Percentiles rank a stretch among this genome's conserved stretches.
These are phyloP conservation scores for Xerocomellus amylosporus DNA, from an alignment of 768 basidiomycete species.

Conservation along the genomic window DNA sequence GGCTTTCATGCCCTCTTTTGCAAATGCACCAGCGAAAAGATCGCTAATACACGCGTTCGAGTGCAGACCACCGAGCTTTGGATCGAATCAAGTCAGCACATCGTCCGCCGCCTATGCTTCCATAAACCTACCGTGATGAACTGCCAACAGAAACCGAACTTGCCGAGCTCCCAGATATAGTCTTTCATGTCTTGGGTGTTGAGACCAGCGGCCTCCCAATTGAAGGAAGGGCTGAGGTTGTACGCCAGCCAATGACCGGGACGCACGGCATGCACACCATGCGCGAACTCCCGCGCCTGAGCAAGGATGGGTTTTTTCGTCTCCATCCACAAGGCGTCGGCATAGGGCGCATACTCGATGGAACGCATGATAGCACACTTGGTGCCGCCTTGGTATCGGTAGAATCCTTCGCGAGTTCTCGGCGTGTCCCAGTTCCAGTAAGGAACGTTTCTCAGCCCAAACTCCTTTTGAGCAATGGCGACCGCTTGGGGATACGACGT, in stretches of 20 bases:
- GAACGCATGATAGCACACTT: slow-evolving; percentile 91
- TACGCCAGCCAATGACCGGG: slow-evolving; percentile 96
- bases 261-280: slow-evolving; percentile 76
- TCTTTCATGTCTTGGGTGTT: slow-evolving; percentile 79
- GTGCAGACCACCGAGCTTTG: slow-evolving; percentile 94
- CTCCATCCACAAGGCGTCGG: slow-evolving; percentile 94
- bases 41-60: slow-evolving; percentile 98
- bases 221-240: slow-evolving; percentile 92
- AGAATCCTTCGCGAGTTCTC: slow-evolving; percentile 93
- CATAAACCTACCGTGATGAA: slow-evolving; percentile 84
- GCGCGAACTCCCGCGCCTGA: slow-evolving; percentile 90
- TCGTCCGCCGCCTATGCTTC: background rate
- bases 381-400: slow-evolving; percentile 96
- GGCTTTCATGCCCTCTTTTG: slow-evolving; percentile 97
- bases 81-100: slow-evolving; percentile 2
- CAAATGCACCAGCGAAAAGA: slow-evolving; percentile 82
- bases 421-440: slow-evolving; percentile 97
- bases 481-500: slow-evolving; percentile 70
- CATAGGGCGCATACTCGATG: slow-evolving; percentile 90
- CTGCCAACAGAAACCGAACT: slow-evolving; percentile 97
- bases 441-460: slow-evolving; percentile 67
- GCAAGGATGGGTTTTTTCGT: slow-evolving; percentile 90
- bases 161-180: slow-evolving; percentile 91
- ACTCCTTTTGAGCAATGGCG: slow-evolving; percentile 74
- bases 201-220: slow-evolving; percentile 93